These are phyloP conservation scores for Colletotrichum viniferum DNA, from an alignment of 2,329 filamentous ascomycete genomes.

Conservation along the genomic window DNA sequence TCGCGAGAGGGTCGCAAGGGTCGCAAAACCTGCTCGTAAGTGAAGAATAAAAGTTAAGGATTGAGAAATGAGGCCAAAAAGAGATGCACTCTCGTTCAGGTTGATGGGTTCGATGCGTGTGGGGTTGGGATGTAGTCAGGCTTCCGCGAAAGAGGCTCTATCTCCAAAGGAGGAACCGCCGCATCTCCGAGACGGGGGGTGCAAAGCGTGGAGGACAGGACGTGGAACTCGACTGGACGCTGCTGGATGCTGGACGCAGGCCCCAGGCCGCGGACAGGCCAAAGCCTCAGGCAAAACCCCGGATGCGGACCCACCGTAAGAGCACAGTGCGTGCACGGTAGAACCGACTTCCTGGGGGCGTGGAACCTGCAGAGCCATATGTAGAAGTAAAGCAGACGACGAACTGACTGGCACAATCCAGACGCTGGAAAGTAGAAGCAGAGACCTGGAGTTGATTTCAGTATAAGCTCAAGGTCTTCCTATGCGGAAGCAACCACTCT, in stretches of 20 bases:
- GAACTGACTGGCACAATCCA: neutral
- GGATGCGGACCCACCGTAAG: neutral
- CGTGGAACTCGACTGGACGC: neutral
- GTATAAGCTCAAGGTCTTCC: accelerated
- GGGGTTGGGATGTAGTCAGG: slow-evolving; percentile 22
- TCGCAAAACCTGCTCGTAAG: neutral
- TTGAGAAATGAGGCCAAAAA: neutral
- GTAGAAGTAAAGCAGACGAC: neutral
- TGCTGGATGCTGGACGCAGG: neutral
- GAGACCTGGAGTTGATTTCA: neutral
- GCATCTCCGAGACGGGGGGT: slow-evolving; percentile 16
- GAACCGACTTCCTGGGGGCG: neutral
- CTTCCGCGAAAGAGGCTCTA: slow-evolving; percentile 14
- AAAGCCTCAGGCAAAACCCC: slow-evolving; percentile 20
- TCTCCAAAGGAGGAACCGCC: slow-evolving; percentile 11
- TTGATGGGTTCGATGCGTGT: slow-evolving; percentile 15
- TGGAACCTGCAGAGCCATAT: neutral
- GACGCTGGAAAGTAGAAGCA: neutral
- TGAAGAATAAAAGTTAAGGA: neutral
- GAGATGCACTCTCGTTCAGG: slow-evolving; percentile 10
- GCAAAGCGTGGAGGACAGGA: slow-evolving; percentile 4
- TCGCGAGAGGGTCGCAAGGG: neutral
- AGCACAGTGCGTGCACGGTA: neutral
- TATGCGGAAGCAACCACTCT: neutral
- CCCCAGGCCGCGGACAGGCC: neutral